Evolutionary conservation across 139 green algal species (phyloP).

Genomic region (Tetradesmus lagerheimii): DNA sequence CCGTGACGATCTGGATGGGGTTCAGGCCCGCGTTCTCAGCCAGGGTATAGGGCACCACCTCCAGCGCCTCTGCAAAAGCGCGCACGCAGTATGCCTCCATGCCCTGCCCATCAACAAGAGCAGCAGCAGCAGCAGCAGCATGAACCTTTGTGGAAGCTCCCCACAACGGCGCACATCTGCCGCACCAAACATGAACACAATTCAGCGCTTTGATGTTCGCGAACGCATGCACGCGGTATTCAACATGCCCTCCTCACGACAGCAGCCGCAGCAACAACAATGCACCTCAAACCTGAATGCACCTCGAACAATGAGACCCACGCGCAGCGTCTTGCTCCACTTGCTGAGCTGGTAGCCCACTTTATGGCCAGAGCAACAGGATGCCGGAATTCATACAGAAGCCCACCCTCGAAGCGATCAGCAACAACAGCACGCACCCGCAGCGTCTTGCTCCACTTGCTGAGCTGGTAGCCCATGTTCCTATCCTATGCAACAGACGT

Average conservation of each 20-base stretch:
- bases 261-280: background rate
- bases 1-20: constrained; percentile 98
- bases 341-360: constrained; percentile 82
- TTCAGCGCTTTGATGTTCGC: too few species aligned
- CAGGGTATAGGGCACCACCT: constrained; percentile 99
- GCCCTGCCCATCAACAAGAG: constrained; percentile 60
- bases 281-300: too few species aligned
- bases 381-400: background rate
- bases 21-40: constrained; percentile 98
- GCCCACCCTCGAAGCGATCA: background rate
- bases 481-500: too few species aligned
- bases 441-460: constrained; percentile 6
- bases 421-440: background rate
- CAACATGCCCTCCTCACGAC: background rate
- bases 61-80: constrained; percentile 96
- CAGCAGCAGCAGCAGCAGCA: background rate
- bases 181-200: too few species aligned
- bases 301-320: constrained; percentile 19
- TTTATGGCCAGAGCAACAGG: constrained; percentile 82
- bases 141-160: too few species aligned
- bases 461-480: constrained; percentile 74
- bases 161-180: too few species aligned
- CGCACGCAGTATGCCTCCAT: constrained; percentile 96
- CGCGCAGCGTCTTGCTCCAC: constrained; percentile 92
- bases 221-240: constrained; percentile 81